A percentile compares a stretch with the other conserved stretches of the same genome.
Conservation (phyloP, 2,329 filamentous ascomycete species). For the Neonectria magnoliae region DNA sequence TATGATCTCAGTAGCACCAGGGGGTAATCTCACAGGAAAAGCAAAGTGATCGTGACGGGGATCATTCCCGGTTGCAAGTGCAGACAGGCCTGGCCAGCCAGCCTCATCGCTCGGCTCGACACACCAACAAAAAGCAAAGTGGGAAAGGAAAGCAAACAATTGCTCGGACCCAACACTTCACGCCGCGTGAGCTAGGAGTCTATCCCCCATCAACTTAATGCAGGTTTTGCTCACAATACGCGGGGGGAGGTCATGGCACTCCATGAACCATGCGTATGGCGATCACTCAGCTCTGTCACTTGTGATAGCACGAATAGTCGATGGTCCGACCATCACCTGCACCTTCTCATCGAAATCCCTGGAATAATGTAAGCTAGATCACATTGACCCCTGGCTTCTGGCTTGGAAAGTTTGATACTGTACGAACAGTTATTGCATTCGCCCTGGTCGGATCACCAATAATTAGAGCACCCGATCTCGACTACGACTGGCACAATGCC, state of each 20-base stretch:
- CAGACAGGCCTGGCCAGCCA: slow-evolving; percentile 8
- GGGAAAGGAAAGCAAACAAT: slow-evolving; percentile 9
- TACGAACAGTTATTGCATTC: slow-evolving; percentile 12
- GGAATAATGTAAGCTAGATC: slow-evolving; percentile 16
- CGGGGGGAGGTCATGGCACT: slow-evolving; percentile 1
- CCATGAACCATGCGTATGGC: slow-evolving; percentile 3
- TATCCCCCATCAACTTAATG: not conserved
- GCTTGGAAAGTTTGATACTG: slow-evolving; percentile 12
- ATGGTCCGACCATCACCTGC: slow-evolving; percentile 7
- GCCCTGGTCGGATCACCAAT: not conserved
- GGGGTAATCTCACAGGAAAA: slow-evolving; percentile 18
- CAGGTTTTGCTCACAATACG: not conserved
- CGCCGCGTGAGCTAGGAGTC: not conserved
- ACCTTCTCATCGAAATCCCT: slow-evolving; percentile 3
- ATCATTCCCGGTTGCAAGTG: slow-evolving; percentile 10
- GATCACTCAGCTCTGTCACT: slow-evolving; percentile 30
- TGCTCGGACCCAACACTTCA: not conserved
- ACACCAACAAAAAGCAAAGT: slow-evolving; percentile 16
- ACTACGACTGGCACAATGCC: slow-evolving; percentile 7
- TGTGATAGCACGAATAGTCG: slow-evolving; percentile 24
- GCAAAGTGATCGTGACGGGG: slow-evolving; percentile 7
- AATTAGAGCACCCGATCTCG: not conserved
- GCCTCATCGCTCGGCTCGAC: slow-evolving; percentile 16
- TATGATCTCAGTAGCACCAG: too few relatives aligned
- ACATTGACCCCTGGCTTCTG: slow-evolving; percentile 4